Conservation (phyloP, 805 yeast species). For the Spathaspora sp. region DNA sequence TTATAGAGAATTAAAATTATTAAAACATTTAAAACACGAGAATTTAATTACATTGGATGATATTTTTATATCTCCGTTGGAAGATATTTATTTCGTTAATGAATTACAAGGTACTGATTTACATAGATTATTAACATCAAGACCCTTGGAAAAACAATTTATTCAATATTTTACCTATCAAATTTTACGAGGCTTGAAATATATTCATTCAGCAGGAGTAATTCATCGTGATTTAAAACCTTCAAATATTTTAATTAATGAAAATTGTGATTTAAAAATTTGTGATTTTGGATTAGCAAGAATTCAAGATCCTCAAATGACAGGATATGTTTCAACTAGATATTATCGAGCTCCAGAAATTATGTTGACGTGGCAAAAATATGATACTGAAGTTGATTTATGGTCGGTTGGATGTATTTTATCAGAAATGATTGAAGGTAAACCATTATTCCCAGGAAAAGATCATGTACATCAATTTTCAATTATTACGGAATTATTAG, state of each 20-base stretch:
- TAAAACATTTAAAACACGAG: conserved; percentile 92
- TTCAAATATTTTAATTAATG: conserved; percentile 77
- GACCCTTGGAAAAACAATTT: conserved; percentile 94
- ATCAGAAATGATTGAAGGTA: conserved; percentile 96
- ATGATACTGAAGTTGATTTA: conserved; percentile 93
- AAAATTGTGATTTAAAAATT: conserved; percentile 85
- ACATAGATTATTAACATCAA: conserved; percentile 82
- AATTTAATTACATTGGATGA: conserved; percentile 90
- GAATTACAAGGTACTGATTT: conserved; percentile 96
- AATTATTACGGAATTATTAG: conserved; percentile 91
- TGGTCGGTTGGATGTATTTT: conserved; percentile 98
- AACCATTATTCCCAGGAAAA: conserved; percentile 95
- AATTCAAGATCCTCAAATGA: conserved; percentile 98
- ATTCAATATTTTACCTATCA: conserved; percentile 96
- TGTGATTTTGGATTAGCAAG: conserved; percentile 96
- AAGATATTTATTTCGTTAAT: conserved; percentile 94
- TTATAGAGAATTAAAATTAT: conserved; percentile 87
- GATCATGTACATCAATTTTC: conserved; percentile 98
- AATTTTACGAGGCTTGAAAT: conserved; percentile 83
- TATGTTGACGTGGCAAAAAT: conserved; percentile 98
- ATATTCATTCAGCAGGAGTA: conserved; percentile 89
- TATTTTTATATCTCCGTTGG: conserved; percentile 89
- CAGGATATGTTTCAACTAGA: conserved; percentile 94
- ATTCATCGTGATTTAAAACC: conserved; percentile 90
- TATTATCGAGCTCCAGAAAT: conserved; percentile 98